Evolutionary conservation across 2,329 filamentous ascomycete genomes (phyloP).

Genomic region (Penicillium thymicola): DNA sequence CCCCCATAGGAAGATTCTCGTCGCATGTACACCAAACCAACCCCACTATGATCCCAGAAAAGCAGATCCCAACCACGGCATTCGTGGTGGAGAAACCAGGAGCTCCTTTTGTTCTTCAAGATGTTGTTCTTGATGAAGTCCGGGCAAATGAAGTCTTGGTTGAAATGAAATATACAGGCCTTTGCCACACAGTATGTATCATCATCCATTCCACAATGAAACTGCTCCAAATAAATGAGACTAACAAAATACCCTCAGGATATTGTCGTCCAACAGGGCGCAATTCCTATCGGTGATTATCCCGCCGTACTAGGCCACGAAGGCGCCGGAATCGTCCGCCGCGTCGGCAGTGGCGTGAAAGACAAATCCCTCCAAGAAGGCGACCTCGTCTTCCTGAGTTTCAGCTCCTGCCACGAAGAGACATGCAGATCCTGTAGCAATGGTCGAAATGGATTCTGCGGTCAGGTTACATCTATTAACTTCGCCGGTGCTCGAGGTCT

Average conservation of each 20-base stretch:
- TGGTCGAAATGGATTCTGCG: constrained; percentile 22
- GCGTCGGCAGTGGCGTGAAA: constrained; percentile 26
- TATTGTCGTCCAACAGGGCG: constrained; percentile 27
- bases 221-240: background rate
- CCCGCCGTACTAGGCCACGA: constrained; percentile 29
- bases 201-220: background rate
- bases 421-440: constrained; percentile 19
- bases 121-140: constrained; percentile 29
- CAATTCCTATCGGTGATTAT: constrained; percentile 23
- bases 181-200: constrained; percentile 32
- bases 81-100: constrained; percentile 20
- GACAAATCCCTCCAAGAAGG: constrained; percentile 28
- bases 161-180: constrained; percentile 36
- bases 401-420: constrained; percentile 20
- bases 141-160: constrained; percentile 32
- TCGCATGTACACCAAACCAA: background rate
- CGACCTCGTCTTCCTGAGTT: constrained; percentile 31
- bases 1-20: background rate
- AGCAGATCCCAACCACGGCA: constrained; percentile 18
- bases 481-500: constrained; percentile 23
- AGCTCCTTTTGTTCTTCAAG: constrained; percentile 22
- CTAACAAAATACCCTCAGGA: constrained; percentile 16
- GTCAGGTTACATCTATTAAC: constrained; percentile 21
- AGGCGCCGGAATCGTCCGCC: constrained; percentile 27
- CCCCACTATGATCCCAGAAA: constrained; percentile 17